Conservation (phyloP, 768 basidiomycete genomes). For the Calvatia gigantea region DNA sequence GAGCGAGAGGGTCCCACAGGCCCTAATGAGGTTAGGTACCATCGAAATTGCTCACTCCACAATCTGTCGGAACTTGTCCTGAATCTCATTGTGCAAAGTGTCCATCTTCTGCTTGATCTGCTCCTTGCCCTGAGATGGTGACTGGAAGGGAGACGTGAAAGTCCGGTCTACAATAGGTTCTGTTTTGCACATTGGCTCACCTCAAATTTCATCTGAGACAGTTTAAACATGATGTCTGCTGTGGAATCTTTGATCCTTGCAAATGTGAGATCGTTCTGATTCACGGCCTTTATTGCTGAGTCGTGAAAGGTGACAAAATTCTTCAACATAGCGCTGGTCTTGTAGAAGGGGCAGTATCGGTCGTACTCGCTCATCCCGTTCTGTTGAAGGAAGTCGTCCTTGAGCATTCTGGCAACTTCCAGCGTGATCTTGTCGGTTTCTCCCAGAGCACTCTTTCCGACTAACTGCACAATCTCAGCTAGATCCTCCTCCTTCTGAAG, state of each 20-base stretch:
- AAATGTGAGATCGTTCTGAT: slow-evolving; percentile 81
- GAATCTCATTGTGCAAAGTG: slow-evolving; percentile 77
- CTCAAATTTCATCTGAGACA: slow-evolving; percentile 99
- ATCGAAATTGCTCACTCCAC: slow-evolving; percentile 50
- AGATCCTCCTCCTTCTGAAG: slow-evolving; percentile 98
- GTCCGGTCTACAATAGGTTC: background rate
- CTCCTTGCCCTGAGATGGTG: slow-evolving; percentile 89
- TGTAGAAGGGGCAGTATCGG: slow-evolving; percentile 97
- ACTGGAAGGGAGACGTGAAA: slow-evolving; percentile 38
- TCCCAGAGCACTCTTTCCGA: slow-evolving; percentile 96
- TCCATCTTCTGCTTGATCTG: slow-evolving; percentile 80
- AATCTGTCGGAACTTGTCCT: slow-evolving; percentile 88
- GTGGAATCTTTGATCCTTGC: slow-evolving; percentile 84
- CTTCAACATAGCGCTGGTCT: slow-evolving; percentile 93
- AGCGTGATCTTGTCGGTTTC: slow-evolving; percentile 98
- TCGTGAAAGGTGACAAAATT: slow-evolving; percentile 96
- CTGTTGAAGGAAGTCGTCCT: slow-evolving; percentile 97
- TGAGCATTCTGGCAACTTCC: slow-evolving; percentile 95
- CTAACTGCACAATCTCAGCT: slow-evolving; percentile 98
- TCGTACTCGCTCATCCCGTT: slow-evolving; percentile 99
- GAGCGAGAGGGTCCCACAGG: too few species aligned
- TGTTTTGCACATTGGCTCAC: slow-evolving; percentile 36
- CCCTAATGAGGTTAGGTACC: background rate
- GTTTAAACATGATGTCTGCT: slow-evolving; percentile 88
- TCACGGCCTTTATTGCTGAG: slow-evolving; percentile 80